A percentile compares a stretch with the other conserved stretches of the same genome.
These are phyloP conservation scores for Vanilla planifolia DNA, from an alignment of 106 monocot genomes.

Conservation along the genomic window DNA sequence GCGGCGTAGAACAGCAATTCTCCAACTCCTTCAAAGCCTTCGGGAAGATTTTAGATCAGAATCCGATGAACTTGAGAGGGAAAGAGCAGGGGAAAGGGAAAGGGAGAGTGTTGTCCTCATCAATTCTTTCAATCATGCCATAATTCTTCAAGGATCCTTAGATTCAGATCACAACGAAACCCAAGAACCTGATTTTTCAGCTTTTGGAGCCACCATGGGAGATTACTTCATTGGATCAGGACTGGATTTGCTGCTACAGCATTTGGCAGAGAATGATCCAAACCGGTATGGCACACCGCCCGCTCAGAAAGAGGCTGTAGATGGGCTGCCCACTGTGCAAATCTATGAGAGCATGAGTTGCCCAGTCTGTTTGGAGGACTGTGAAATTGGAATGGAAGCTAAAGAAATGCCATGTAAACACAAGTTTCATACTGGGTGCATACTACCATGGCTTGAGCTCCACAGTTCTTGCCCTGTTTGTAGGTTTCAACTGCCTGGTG, in stretches of 20 bases:
- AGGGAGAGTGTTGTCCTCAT: constrained; percentile 9
- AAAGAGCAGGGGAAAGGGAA: constrained; percentile 17
- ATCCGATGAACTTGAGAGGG: constrained; percentile 2
- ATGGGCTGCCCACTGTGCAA: constrained; percentile 28
- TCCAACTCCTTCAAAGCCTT: constrained; percentile 19
- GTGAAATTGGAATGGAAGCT: constrained; percentile 30
- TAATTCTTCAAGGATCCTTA: constrained; percentile 15
- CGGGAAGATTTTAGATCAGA: constrained; percentile 7
- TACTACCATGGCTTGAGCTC: constrained; percentile 46
- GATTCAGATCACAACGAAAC: neutral
- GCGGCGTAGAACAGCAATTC: constrained; percentile 22
- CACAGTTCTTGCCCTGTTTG: constrained; percentile 57
- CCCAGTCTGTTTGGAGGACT: constrained; percentile 43
- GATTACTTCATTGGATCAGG: constrained; percentile 31
- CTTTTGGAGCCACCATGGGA: constrained; percentile 14
- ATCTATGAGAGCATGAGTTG: constrained; percentile 21
- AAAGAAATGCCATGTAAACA: constrained; percentile 51
- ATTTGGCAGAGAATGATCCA: constrained; percentile 29
- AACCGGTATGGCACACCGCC: constrained; percentile 35
- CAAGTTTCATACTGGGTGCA: constrained; percentile 34
- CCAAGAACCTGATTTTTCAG: neutral
- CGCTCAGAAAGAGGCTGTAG: constrained; percentile 38
- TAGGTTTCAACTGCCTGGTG: constrained; percentile 35
- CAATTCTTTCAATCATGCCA: neutral
- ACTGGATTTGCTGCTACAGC: constrained; percentile 35